Conservation (phyloP, 257 asterid genomes). For the Nicotiana noctiflora region DNA sequence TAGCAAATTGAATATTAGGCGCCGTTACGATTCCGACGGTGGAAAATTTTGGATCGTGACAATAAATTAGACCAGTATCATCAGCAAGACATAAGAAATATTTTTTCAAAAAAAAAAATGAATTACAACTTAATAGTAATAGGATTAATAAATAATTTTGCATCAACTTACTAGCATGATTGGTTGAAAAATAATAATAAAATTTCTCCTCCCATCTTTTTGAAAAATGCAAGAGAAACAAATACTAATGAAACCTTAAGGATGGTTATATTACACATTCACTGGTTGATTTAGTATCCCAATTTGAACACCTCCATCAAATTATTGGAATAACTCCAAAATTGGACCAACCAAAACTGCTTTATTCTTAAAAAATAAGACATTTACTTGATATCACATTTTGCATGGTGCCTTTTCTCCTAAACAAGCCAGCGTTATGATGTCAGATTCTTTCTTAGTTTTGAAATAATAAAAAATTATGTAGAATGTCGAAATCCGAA, state of each 20-base stretch:
- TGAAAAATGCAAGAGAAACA: too few relatives aligned
- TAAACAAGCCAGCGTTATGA: not conserved
- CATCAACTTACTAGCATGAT: not conserved
- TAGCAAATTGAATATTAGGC: too few relatives aligned
- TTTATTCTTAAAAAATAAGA: not conserved
- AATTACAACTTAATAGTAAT: not conserved
- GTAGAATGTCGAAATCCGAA: not conserved
- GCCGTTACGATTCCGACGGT: too few relatives aligned
- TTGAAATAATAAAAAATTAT: not conserved
- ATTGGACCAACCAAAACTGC: not conserved
- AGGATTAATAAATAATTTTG: not conserved
- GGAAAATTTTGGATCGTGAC: too few relatives aligned
- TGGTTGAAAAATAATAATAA: too few relatives aligned
- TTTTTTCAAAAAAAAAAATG: not conserved
- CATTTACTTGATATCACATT: not conserved
- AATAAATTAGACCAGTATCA: not conserved
- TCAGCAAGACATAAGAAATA: not conserved
- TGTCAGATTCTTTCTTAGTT: not conserved
- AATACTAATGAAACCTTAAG: too few relatives aligned
- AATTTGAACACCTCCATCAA: not conserved
- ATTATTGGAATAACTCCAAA: constrained; percentile 1
- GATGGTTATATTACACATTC: too few relatives aligned
- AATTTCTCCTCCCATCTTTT: too few relatives aligned
- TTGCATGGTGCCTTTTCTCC: not conserved
- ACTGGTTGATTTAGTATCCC: not conserved